Evolutionary conservation across 805 yeast genomes (phyloP), one percentile per base, ranked within the genome.

Genomic region (Lachancea thermotolerans): DNA sequence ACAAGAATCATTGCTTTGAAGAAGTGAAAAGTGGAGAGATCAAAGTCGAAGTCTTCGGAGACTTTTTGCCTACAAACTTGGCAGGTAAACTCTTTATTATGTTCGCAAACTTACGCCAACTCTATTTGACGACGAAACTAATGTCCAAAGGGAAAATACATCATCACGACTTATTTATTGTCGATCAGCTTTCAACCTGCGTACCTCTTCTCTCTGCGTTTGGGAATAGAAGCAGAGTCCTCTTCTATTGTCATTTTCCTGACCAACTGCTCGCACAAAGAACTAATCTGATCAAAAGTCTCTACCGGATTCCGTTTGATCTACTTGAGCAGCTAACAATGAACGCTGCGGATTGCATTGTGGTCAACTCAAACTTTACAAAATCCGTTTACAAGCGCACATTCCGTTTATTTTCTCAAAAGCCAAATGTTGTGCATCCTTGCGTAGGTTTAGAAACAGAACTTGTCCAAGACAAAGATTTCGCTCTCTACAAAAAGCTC

Each of bases 241-340:
- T 93, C 42, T 93, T 91, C 60, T 93, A 93, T 64, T 90, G 99
- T 58, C 99, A 93, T 68, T 91, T 91, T 64, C 99, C 99, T 0
- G 99, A 93, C 64, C 83, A 84, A 58, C 70, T 83, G 40, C 68
- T 91, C 36, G 82, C 96, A 0, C 68, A 69, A 15, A 81, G 82
- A 43, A 68, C 73, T 2, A 68, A 81, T 2, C 25, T 72, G 1
- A 25, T 83, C 8, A 82, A 88, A 55, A 68, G 66, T 48, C 41
- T 85, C 0, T 93, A 93, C 65, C 71, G 99, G 50, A 42, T 74
- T 3, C 93, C 96, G 1, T 91, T 93, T 64, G 96, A 93, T 63
- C 53, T 67, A n/a, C 66, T 85, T 17, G 99, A 93, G 65, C 88
- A 86, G 53, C 72, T 84, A 66, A 75, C 95, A 1, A 88, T 95